A percentile compares a stretch with the other conserved stretches of the same genome.
Evolutionary conservation across 345 rosid genomes (phyloP).

Genomic region (Euclidium syriacum): DNA sequence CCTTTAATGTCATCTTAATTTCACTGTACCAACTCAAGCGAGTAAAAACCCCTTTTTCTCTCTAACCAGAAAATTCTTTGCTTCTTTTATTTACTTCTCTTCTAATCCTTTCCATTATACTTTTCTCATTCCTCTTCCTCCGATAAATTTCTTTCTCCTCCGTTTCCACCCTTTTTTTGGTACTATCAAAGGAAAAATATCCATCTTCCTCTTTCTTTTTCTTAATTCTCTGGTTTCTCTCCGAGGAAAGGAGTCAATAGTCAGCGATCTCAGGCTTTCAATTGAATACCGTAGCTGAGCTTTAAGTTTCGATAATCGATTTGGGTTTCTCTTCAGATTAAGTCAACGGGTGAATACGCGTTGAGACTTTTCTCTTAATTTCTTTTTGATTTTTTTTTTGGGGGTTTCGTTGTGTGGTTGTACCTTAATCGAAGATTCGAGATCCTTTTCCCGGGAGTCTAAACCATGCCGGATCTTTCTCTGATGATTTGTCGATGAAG

Average conservation of each 20-base stretch:
- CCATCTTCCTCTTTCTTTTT: constrained; percentile 17
- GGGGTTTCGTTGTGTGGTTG: constrained; percentile 5
- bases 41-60: not conserved
- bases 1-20: constrained; percentile 10
- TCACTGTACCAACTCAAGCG: constrained; percentile 22
- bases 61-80: not conserved
- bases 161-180: not conserved
- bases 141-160: constrained; percentile 4
- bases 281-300: not conserved
- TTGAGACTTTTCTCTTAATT: not conserved
- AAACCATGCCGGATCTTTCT: constrained; percentile 22
- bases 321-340: constrained; percentile 6
- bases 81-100: not conserved
- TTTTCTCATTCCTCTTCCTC: constrained; percentile 6
- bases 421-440: constrained; percentile 15
- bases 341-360: constrained; percentile 36
- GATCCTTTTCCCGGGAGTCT: not conserved
- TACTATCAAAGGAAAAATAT: not conserved
- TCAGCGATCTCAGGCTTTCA: constrained; percentile 22
- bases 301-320: not conserved
- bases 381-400: not conserved
- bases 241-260: constrained; percentile 12
- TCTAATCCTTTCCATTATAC: not conserved
- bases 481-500: constrained; percentile 1
- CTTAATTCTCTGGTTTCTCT: not conserved